These are phyloP conservation scores for Dalbergia oliveri DNA, from an alignment of 306 rosid genomes.

Conservation along the genomic window DNA sequence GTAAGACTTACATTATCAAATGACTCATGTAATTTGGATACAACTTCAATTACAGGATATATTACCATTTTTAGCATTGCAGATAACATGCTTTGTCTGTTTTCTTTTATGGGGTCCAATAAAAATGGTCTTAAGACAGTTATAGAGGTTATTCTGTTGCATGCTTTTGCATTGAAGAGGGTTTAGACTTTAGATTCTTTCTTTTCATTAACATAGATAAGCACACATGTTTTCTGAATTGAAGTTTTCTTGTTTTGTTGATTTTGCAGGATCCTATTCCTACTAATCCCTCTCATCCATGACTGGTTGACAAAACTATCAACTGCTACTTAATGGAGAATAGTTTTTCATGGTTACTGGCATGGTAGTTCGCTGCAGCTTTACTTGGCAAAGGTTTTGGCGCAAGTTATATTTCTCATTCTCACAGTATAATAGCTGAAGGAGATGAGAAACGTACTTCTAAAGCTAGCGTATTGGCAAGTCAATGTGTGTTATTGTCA, in stretches of 20 bases:
- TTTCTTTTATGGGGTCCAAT: constrained; percentile 13
- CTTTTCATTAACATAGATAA: neutral
- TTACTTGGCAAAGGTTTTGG: constrained; percentile 1
- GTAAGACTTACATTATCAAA: constrained; percentile 31
- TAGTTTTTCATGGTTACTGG: neutral
- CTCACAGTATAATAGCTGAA: neutral
- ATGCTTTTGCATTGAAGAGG: constrained; percentile 6
- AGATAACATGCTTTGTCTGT: constrained; percentile 18
- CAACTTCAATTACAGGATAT: constrained; percentile 16
- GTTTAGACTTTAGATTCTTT: constrained; percentile 12
- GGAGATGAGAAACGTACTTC: constrained; percentile 7
- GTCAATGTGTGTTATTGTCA: constrained; percentile 7
- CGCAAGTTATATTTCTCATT: neutral
- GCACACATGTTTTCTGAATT: neutral
- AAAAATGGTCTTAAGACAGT: constrained; percentile 21
- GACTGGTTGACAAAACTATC: constrained; percentile 3
- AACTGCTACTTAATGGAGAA: neutral
- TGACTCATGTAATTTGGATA: constrained; percentile 12
- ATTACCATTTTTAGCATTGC: neutral
- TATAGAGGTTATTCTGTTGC: constrained; percentile 16
- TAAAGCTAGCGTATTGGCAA: constrained; percentile 1
- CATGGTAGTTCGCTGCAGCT: neutral
- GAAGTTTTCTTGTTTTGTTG: neutral
- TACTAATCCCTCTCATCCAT: neutral
- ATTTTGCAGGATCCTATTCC: constrained; percentile 24